Evolutionary conservation across 345 rosid species (phyloP).

Genomic region (Camelina sativa): DNA sequence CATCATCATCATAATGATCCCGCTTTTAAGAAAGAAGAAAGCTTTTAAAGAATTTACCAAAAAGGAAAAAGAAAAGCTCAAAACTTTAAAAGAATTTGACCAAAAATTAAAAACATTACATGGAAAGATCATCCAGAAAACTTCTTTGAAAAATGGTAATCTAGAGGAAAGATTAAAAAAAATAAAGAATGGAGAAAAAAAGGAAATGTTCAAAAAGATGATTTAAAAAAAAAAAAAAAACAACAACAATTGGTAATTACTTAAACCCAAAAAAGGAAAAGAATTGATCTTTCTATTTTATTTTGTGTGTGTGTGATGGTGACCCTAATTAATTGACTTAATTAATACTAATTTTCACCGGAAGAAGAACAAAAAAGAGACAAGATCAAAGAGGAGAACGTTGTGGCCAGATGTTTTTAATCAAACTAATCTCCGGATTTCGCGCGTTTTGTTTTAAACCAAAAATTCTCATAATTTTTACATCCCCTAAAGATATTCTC

Average conservation of each 20-base stretch:
- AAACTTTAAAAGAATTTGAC: slow-evolving; percentile 13
- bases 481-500: not conserved
- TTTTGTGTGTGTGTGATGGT: not conserved
- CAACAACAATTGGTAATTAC: slow-evolving; percentile 32
- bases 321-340: slow-evolving; percentile 21
- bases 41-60: not conserved
- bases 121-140: slow-evolving; percentile 21
- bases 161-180: not conserved
- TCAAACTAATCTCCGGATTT: slow-evolving; percentile 32
- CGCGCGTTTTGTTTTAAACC: slow-evolving; percentile 31
- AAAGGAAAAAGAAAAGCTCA: not conserved
- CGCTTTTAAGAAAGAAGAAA: slow-evolving; percentile 28
- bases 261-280: slow-evolving; percentile 22
- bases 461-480: slow-evolving; percentile 30
- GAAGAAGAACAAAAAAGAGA: not conserved
- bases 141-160: slow-evolving; percentile 12
- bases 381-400: slow-evolving; percentile 4
- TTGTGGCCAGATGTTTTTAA: slow-evolving; percentile 28
- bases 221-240: not conserved
- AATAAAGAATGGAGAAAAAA: not conserved
- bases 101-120: not conserved
- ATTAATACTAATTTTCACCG: not conserved
- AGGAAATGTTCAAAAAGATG: not conserved
- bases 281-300: not conserved
- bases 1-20: slow-evolving; percentile 11